Evolutionary conservation across 768 basidiomycete genomes (phyloP), one percentile per base, ranked within the genome.

Genomic region (Auriscalpium orientale): DNA sequence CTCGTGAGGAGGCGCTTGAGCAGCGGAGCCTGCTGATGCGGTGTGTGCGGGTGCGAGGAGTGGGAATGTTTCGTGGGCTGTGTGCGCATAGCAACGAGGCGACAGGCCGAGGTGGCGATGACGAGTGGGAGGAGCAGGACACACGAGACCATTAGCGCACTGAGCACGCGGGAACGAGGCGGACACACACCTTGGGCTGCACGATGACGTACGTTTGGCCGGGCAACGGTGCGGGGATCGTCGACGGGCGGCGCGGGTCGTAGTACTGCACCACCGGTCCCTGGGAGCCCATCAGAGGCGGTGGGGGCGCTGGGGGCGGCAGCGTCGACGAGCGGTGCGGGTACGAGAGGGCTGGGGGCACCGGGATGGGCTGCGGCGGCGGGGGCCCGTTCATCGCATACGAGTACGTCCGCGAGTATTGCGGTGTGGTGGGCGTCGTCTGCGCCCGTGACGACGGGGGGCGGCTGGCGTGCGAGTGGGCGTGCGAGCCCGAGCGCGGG

Each of bases 141-240:
- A 43, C 40, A 8, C 15, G 40, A 43, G 40, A 43, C 40, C 18
- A 8, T 18, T 15, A 43, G 40, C 40, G 40, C 40, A 43, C 40
- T 43, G 15, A 5, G 40, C 40, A 43, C 40, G 40, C 40, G 40
- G 40, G 15, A 43, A 43, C 15, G 15, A 43, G 18, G 40, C 13
- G 40, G 40, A 43, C 40, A 18, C 40, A 43, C 7, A 43, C 63
- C 36, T 56, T 57, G 35, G 65, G 63, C 11, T 66, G 65, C 9
- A 65, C 56, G 59, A 68, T 63, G n/a, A 67, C 60, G 52, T 65
- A 68, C 44, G 54, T 55, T 51, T 68, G 63, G 21, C 67, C 67
- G 22, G 45, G 53, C 1, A 59, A 62, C 20, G 66, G 64, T 11
- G 62, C 57, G 10, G 67, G 67, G 18, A 68, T 43, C 40, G 40